Evolutionary conservation across 2,329 filamentous ascomycete genomes (phyloP).

Genomic region (Aureobasidium pullulans): DNA sequence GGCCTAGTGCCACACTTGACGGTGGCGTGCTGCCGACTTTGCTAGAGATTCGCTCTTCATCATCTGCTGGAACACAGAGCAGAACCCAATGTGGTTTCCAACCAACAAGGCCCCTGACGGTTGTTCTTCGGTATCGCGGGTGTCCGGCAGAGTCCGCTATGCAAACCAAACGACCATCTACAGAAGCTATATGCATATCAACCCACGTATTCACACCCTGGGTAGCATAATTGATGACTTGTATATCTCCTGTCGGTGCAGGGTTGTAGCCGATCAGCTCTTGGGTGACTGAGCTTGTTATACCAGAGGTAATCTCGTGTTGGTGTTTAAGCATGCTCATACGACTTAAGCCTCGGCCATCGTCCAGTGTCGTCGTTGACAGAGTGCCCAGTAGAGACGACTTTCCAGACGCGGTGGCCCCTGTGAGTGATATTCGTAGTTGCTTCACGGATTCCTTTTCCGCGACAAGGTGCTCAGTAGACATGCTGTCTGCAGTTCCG

Average conservation of each 20-base stretch:
- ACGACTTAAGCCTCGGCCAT: constrained; percentile 83
- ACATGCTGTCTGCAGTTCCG: background rate
- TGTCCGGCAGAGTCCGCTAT: constrained; percentile 89
- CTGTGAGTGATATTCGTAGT: constrained; percentile 77
- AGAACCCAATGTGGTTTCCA: constrained; percentile 95
- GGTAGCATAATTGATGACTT: constrained; percentile 75
- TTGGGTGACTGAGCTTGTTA: constrained; percentile 91
- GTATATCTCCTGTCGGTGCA: constrained; percentile 20
- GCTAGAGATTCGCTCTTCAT: constrained; percentile 45
- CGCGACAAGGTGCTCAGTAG: background rate
- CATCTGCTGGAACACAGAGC: constrained; percentile 78
- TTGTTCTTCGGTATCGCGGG: constrained; percentile 80
- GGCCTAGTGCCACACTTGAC: constrained; percentile 45
- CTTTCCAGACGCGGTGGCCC: constrained; percentile 86
- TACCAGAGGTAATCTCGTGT: constrained; percentile 83
- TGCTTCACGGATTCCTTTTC: constrained; percentile 52
- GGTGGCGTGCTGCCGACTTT: constrained; percentile 41
- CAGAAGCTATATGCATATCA: constrained; percentile 77
- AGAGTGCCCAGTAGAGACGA: constrained; percentile 83
- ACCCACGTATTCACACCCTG: constrained; percentile 88
- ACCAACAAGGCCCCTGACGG: constrained; percentile 80
- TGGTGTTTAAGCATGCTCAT: constrained; percentile 84
- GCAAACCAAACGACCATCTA: constrained; percentile 70
- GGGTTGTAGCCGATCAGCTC: constrained; percentile 77
- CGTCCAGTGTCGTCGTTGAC: constrained; percentile 81